Evolutionary conservation across 2,329 filamentous ascomycete genomes (phyloP), one percentile per base, ranked within the genome.

Genomic region (Simplicillium aogashimaense): DNA sequence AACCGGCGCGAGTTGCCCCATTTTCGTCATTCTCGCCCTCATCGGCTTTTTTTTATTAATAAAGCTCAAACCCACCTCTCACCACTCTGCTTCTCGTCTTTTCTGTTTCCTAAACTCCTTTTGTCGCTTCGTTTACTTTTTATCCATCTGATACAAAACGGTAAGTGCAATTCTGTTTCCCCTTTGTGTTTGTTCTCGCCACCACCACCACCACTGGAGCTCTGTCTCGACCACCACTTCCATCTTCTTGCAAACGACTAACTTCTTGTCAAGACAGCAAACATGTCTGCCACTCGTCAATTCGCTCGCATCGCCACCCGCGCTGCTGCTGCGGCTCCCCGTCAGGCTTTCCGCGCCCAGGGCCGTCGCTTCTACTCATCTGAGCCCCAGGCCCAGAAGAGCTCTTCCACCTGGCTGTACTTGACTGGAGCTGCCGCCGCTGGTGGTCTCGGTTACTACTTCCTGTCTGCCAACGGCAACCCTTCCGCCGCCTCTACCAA

Each of bases 331-430:
- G 67, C 72, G 41, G 69, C 72, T 35, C 71, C 74, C 40, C 76
- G 82, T 51, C 76, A 83, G 53, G 73, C 77, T 50, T 81, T 88
- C 71, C 83, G 83, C 61, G 78, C 81, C 57, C 73, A 82, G 54
- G 78, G 78, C 54, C 83, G 81, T 51, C 85, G 87, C 50, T 81
- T 80, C 64, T 94, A 94, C 67, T 82, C 88, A 35, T 83, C 83
- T 41, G 80, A 79, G 40, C 64, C 69, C 52, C 69, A 74, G 61
- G 13, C 30, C 30, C 63, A 67, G 47, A 67, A 69, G 43, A 62
- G 62, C 44, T 64, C 64, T 12, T 64, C 61, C 28, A 50, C 61
- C 38, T 66, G 76, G 49, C 57, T 81, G 52, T 80, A 74, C 66
- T 59, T 76, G 48, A 65, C 72, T 40, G 81, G 72, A 54, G 69